These are phyloP conservation scores for Heterococcus sp. DNA, from an alignment of 108 stramenopile species.

Conservation along the genomic window DNA sequence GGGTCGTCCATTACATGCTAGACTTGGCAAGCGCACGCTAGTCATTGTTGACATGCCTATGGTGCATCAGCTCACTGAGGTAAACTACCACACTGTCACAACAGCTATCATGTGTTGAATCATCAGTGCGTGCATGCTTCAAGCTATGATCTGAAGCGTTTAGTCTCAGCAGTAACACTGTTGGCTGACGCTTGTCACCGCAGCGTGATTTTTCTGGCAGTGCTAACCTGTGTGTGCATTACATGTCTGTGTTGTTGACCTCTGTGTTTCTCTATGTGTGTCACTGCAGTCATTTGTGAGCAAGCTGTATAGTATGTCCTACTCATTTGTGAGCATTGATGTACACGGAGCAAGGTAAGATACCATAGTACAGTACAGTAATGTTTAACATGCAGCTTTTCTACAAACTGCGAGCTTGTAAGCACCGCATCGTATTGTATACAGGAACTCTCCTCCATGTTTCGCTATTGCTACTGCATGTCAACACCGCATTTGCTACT, in stretches of 20 bases:
- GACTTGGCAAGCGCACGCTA: slow-evolving; percentile 75
- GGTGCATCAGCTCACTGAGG: slow-evolving; percentile 71
- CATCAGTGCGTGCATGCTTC: too few species aligned
- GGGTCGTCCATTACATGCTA: slow-evolving; percentile 63
- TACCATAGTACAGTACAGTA: neutral
- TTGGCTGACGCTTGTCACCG: too few species aligned
- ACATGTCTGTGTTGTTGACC: too few species aligned
- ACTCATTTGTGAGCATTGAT: slow-evolving; percentile 67
- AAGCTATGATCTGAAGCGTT: too few species aligned
- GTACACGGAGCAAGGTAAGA: slow-evolving; percentile 49
- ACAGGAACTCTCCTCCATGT: neutral
- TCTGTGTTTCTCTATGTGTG: too few species aligned
- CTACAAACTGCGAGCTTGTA: neutral
- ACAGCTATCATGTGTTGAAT: too few species aligned
- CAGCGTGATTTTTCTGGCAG: too few species aligned
- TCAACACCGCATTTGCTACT: neutral
- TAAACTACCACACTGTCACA: too few species aligned
- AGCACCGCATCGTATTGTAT: neutral
- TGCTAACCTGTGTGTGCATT: too few species aligned
- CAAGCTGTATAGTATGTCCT: slow-evolving; percentile 73
- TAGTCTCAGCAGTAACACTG: too few species aligned
- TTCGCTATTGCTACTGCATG: too few species aligned
- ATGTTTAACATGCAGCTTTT: neutral
- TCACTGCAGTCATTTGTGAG: slow-evolving; percentile 66
- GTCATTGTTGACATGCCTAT: slow-evolving; percentile 75